Percentiles rank a stretch among this genome's conserved stretches.
Evolutionary conservation across 2,329 filamentous ascomycete species (phyloP).

Genomic region (Talaromyces sp.): DNA sequence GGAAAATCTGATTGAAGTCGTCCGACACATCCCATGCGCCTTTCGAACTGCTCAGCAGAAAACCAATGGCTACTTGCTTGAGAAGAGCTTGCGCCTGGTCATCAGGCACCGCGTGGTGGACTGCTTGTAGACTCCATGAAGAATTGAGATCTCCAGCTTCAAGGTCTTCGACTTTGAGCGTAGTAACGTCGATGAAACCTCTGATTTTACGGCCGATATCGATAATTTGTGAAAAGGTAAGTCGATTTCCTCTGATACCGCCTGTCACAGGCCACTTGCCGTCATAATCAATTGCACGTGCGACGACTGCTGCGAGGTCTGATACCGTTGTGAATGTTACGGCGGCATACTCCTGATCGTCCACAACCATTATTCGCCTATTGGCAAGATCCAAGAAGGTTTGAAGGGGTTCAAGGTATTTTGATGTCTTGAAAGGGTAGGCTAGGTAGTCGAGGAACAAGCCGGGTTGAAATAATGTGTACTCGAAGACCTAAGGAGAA

Average conservation of each 20-base stretch:
- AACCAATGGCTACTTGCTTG: slow-evolving; percentile 2
- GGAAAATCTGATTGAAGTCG: slow-evolving; percentile 7
- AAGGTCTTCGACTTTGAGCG: neutral
- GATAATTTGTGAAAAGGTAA: neutral
- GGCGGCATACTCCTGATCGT: neutral
- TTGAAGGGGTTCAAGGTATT: slow-evolving; percentile 8
- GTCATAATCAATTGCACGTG: slow-evolving; percentile 8
- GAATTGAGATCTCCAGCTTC: neutral
- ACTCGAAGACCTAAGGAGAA: slow-evolving; percentile 7
- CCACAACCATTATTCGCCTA: slow-evolving; percentile 8
- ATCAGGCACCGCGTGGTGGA: neutral
- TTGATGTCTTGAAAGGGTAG: slow-evolving; percentile 8
- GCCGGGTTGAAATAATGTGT: slow-evolving; percentile 14
- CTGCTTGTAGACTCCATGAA: slow-evolving; percentile 3
- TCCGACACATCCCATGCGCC: slow-evolving; percentile 7
- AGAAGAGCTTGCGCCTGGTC: neutral
- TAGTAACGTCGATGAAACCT: neutral
- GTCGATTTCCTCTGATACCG: slow-evolving; percentile 8
- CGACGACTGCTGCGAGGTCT: slow-evolving; percentile 6
- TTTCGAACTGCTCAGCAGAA: slow-evolving; percentile 4
- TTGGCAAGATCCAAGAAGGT: slow-evolving; percentile 8
- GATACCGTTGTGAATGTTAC: slow-evolving; percentile 9
- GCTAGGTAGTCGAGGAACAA: slow-evolving; percentile 13
- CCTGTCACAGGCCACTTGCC: slow-evolving; percentile 15
- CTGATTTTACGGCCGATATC: slow-evolving; percentile 6